These are phyloP conservation scores for Fusarium goolgardi DNA, from an alignment of 2,329 filamentous ascomycete species.

Conservation along the genomic window DNA sequence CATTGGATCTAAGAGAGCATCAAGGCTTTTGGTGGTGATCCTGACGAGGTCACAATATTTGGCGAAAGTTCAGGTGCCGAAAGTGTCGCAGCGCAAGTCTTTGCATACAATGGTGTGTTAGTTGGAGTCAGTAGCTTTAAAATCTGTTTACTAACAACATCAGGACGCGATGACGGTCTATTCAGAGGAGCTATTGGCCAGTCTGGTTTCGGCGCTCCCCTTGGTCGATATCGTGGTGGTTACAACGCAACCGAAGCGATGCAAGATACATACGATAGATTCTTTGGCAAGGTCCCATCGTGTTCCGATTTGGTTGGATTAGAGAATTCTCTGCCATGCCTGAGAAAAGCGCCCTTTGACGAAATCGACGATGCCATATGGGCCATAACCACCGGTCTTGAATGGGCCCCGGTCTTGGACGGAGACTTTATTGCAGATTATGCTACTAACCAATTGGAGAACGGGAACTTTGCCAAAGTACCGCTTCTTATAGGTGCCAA, in stretches of 20 bases:
- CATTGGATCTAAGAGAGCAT: slow-evolving; percentile 62
- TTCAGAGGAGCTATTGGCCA: slow-evolving; percentile 63
- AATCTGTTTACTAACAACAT: not conserved
- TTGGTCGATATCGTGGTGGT: slow-evolving; percentile 46
- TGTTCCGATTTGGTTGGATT: slow-evolving; percentile 41
- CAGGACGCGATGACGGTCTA: slow-evolving; percentile 60
- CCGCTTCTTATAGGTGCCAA: slow-evolving; percentile 54
- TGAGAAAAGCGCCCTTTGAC: slow-evolving; percentile 46
- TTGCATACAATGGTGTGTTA: slow-evolving; percentile 50
- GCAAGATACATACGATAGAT: slow-evolving; percentile 46
- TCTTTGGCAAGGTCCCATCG: slow-evolving; percentile 46
- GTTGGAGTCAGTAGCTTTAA: accelerated
- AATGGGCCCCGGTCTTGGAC: slow-evolving; percentile 50
- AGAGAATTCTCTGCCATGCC: slow-evolving; percentile 43
- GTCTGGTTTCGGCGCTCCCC: slow-evolving; percentile 56
- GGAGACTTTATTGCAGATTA: slow-evolving; percentile 52
- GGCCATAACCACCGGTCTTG: slow-evolving; percentile 2
- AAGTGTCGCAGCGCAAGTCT: slow-evolving; percentile 27
- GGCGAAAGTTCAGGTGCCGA: slow-evolving; percentile 62
- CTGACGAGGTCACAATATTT: slow-evolving; percentile 61
- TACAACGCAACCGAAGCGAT: slow-evolving; percentile 47
- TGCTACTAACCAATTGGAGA: slow-evolving; percentile 47
- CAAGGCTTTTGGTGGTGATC: slow-evolving; percentile 58
- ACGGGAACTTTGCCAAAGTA: slow-evolving; percentile 51
- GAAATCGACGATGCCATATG: slow-evolving; percentile 43